Evolutionary conservation across 2,329 filamentous ascomycete species (phyloP).

Genomic region (Lasiodiplodia citricola): DNA sequence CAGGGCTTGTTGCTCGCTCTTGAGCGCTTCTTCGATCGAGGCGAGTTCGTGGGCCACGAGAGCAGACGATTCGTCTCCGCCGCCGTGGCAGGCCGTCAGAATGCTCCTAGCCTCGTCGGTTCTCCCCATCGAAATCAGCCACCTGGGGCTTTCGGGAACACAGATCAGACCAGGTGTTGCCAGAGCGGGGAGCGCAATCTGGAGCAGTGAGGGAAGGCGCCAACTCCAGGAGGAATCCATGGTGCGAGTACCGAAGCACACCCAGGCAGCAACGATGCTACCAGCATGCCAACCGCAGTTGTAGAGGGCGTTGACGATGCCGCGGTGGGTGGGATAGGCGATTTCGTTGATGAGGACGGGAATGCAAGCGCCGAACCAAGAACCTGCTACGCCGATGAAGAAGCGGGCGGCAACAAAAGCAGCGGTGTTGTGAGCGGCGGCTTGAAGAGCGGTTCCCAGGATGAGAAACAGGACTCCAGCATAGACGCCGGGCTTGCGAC

Average conservation of each 20-base stretch:
- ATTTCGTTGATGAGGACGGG: constrained; percentile 53
- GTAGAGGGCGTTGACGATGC: constrained; percentile 41
- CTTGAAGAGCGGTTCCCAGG: constrained; percentile 1
- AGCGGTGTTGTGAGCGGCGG: background rate
- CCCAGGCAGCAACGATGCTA: constrained; percentile 52
- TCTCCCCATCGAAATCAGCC: constrained; percentile 52
- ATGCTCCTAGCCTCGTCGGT: constrained; percentile 56
- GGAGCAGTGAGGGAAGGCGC: constrained; percentile 46
- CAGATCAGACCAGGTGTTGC: constrained; percentile 49
- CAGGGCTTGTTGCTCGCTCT: constrained; percentile 55
- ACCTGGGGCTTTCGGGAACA: constrained; percentile 64
- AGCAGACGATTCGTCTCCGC: constrained; percentile 50
- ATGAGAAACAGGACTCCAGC: constrained; percentile 15
- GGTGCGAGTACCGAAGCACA: constrained; percentile 51
- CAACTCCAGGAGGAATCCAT: constrained; percentile 49
- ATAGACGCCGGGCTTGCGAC: constrained; percentile 31
- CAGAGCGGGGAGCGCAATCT: constrained; percentile 54
- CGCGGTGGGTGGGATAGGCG: constrained; percentile 49
- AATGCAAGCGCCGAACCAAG: constrained; percentile 65
- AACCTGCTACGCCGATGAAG: constrained; percentile 68
- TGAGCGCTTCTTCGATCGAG: constrained; percentile 57
- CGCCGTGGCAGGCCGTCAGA: constrained; percentile 59
- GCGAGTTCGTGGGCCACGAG: constrained; percentile 55
- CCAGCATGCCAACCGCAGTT: constrained; percentile 47
- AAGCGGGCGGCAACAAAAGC: constrained; percentile 66